A percentile compares a stretch with the other conserved stretches of the same genome.
Conservation (phyloP, 768 basidiomycete genomes). For the Obba rivulosa region DNA sequence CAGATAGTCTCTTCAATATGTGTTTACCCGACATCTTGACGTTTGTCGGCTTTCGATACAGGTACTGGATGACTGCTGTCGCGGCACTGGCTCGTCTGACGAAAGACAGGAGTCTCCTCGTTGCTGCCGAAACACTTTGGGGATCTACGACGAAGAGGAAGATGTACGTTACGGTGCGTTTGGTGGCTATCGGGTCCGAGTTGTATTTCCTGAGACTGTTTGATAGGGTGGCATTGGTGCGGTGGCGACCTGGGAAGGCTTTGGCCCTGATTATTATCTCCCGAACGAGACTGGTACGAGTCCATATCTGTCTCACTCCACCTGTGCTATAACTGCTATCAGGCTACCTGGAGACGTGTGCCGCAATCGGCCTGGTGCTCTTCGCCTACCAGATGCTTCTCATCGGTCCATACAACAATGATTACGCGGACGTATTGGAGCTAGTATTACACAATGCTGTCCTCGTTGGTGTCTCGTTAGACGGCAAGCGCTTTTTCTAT, state of each 20-base stretch:
- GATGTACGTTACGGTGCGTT: slow-evolving; percentile 16
- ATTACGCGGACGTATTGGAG: slow-evolving; percentile 15
- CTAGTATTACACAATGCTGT: slow-evolving; percentile 16
- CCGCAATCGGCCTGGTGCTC: slow-evolving; percentile 14
- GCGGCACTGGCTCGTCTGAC: slow-evolving; percentile 10
- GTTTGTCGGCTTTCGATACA: not conserved
- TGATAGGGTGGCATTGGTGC: slow-evolving; percentile 14
- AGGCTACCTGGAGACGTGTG: slow-evolving; percentile 20
- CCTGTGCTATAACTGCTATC: not conserved
- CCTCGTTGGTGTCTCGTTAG: slow-evolving; percentile 15
- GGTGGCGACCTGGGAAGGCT: slow-evolving; percentile 17
- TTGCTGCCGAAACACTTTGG: slow-evolving; percentile 10
- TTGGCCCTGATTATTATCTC: slow-evolving; percentile 15
- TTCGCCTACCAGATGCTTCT: slow-evolving; percentile 17
- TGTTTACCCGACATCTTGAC: no score
- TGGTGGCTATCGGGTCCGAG: not conserved
- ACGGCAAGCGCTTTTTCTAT: slow-evolving; percentile 18
- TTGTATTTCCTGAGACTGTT: not conserved
- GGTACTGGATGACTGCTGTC: slow-evolving; percentile 18
- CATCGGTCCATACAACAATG: slow-evolving; percentile 3
- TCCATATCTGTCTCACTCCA: not conserved
- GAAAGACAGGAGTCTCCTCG: slow-evolving; percentile 7
- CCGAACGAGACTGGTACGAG: slow-evolving; percentile 14
- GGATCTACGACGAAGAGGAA: slow-evolving; percentile 9
- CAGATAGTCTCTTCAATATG: not conserved